phyloP scores from a whole-genome alignment of 2,329 filamentous ascomycete genomes.

The Fusarium sp. region DNA sequence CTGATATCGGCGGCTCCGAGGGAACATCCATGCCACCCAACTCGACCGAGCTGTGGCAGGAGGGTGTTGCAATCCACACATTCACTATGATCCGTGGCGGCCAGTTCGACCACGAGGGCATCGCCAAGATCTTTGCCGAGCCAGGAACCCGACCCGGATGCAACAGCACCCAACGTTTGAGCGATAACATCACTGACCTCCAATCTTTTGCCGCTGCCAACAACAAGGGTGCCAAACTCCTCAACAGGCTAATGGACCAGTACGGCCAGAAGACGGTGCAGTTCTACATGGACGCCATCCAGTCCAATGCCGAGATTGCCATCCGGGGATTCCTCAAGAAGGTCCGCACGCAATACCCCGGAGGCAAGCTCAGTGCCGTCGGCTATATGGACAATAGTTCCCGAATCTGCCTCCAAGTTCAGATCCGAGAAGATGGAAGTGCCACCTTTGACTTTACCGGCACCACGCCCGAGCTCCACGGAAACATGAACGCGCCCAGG shows the following conservation, averaged over 20 bases:
- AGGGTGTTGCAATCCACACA: constrained; percentile 64
- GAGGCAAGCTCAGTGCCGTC: constrained; percentile 72
- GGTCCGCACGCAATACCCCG: constrained; percentile 74
- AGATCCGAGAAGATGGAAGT: constrained; percentile 78
- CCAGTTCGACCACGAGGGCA: constrained; percentile 55
- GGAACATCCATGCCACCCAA: constrained; percentile 55
- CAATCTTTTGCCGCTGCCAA: constrained; percentile 88
- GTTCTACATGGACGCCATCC: constrained; percentile 85
- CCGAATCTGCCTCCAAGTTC: constrained; percentile 77
- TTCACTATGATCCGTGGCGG: constrained; percentile 37
- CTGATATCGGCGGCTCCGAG: constrained; percentile 27
- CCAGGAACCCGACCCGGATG: constrained; percentile 27
- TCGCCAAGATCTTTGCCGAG: constrained; percentile 68
- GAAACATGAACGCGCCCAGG: constrained; percentile 37
- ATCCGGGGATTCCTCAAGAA: constrained; percentile 78
- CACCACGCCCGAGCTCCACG: constrained; percentile 35
- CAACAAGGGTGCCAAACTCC: constrained; percentile 84
- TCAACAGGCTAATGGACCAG: constrained; percentile 77
- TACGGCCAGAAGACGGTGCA: constrained; percentile 81
- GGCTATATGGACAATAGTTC: constrained; percentile 90
- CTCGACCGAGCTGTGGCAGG: constrained; percentile 67
- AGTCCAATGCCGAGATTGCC: constrained; percentile 80
- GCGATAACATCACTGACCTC: constrained; percentile 85
- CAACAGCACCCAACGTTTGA: constrained; percentile 74
- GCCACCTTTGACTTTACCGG: constrained; percentile 64